Evolutionary conservation across 108 stramenopile species (phyloP).

Genomic region (Discostella stelligeroides): DNA sequence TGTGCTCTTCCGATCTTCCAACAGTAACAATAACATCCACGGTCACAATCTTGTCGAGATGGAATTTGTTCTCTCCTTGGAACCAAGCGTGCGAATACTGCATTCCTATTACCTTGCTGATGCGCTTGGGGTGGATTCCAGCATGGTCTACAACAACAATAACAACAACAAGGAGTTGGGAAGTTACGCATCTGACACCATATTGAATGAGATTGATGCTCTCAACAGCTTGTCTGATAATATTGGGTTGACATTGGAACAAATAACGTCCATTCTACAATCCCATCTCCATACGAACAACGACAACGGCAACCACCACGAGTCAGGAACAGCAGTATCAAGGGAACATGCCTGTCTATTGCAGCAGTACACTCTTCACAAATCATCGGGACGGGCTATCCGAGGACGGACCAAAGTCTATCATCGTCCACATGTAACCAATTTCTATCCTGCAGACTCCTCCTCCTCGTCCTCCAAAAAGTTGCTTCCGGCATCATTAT

Average conservation of each 20-base stretch:
- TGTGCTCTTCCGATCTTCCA: background rate
- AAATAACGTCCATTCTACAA: constrained; percentile 21
- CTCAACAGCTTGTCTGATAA: background rate
- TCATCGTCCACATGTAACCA: constrained; percentile 32
- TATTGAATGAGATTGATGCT: constrained; percentile 38
- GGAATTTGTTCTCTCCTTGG: constrained; percentile 37
- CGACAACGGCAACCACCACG: background rate
- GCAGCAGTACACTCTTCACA: constrained; percentile 39
- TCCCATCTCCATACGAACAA: background rate
- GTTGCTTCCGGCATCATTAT: constrained; percentile 56
- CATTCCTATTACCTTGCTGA: constrained; percentile 42
- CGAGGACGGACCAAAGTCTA: constrained; percentile 34
- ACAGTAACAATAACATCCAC: background rate
- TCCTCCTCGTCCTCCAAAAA: constrained; percentile 9
- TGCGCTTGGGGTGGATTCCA: constrained; percentile 31
- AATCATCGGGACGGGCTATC: constrained; percentile 26
- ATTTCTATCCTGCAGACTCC: constrained; percentile 16
- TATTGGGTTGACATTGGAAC: background rate
- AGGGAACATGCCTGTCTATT: constrained; percentile 38
- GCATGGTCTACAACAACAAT: constrained; percentile 3
- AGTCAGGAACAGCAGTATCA: background rate
- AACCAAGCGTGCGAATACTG: constrained; percentile 37
- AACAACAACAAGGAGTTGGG: background rate
- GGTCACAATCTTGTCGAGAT: constrained; percentile 23
- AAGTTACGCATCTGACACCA: constrained; percentile 22